Percentiles rank a stretch among this genome's conserved stretches.
Evolutionary conservation across 164 flowering plant genomes (phyloP).

Genomic region (Amborella trichopoda): DNA sequence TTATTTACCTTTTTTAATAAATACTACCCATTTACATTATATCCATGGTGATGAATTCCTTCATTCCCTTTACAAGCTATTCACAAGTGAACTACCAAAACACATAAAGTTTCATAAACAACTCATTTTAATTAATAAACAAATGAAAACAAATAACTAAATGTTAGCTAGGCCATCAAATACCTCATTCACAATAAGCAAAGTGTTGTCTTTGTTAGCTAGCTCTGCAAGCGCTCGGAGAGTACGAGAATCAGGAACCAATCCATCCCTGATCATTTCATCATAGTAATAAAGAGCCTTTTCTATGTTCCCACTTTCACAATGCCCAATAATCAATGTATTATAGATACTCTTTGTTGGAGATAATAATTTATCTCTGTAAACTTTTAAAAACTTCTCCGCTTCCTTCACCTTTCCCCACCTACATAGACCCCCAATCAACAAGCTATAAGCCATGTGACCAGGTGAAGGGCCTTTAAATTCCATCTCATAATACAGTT

Average conservation of each 20-base stretch:
- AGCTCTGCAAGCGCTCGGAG: background rate
- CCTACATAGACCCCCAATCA: conserved; percentile 33
- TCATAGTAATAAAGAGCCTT: conserved; percentile 21
- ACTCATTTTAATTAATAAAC: too few species aligned
- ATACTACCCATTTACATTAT: too few species aligned
- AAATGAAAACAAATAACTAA: too few species aligned
- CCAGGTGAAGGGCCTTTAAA: conserved; percentile 35
- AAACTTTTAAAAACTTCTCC: conserved; percentile 34
- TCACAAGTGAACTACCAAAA: too few species aligned
- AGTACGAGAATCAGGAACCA: conserved; percentile 16
- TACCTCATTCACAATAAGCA: too few species aligned
- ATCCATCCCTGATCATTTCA: conserved; percentile 28
- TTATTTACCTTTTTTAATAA: too few species aligned
- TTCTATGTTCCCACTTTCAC: conserved; percentile 22
- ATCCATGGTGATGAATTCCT: too few species aligned
- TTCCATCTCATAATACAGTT: conserved; percentile 72
- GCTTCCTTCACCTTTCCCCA: conserved; percentile 46
- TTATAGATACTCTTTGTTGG: conserved; percentile 22
- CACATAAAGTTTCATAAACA: too few species aligned
- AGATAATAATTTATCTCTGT: conserved; percentile 30
- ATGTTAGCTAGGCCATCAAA: too few species aligned
- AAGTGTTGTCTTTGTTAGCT: background rate
- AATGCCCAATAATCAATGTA: conserved; percentile 21
- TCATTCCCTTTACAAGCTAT: too few species aligned
- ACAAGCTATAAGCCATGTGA: conserved; percentile 18